These are phyloP conservation scores for Omphalotus olearius DNA, from an alignment of 1,284 basidiomycete species.

Conservation along the genomic window DNA sequence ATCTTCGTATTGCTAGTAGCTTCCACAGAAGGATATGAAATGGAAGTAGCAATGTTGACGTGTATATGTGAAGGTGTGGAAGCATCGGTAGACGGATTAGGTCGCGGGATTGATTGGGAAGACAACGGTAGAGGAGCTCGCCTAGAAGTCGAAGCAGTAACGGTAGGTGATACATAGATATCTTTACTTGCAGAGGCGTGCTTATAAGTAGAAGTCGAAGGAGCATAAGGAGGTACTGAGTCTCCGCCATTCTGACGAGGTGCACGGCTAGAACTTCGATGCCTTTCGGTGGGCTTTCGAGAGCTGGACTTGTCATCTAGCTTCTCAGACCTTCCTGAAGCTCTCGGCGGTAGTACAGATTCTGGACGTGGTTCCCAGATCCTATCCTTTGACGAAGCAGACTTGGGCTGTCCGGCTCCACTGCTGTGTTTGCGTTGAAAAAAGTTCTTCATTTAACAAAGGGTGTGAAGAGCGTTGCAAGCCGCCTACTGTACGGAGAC, in stretches of 20 bases:
- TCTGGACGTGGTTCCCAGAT: conserved; percentile 15
- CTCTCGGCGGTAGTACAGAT: conserved; percentile 8
- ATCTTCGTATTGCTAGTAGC: not conserved
- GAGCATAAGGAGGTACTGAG: conserved; percentile 11
- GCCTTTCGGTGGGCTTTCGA: conserved; percentile 22
- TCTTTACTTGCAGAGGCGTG: not conserved
- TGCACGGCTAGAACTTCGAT: conserved; percentile 23
- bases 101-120: not conserved
- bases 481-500: not conserved
- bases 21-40: not conserved
- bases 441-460: conserved; percentile 47
- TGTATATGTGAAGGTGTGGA: not conserved
- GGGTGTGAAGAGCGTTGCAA: not conserved
- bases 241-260: conserved; percentile 13
- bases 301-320: conserved; percentile 9
- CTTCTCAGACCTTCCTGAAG: conserved; percentile 12
- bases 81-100: conserved; percentile 2
- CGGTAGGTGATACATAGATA: not conserved
- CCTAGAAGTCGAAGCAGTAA: not conserved
- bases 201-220: not conserved
- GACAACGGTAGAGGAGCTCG: not conserved
- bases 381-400: conserved; percentile 30
- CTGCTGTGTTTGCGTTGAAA: conserved; percentile 43
- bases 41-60: not conserved
- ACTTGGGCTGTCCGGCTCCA: conserved; percentile 26